A percentile compares a stretch with the other conserved stretches of the same genome.
Evolutionary conservation across 805 yeast species (phyloP).

Genomic region (Candida golubevii): DNA sequence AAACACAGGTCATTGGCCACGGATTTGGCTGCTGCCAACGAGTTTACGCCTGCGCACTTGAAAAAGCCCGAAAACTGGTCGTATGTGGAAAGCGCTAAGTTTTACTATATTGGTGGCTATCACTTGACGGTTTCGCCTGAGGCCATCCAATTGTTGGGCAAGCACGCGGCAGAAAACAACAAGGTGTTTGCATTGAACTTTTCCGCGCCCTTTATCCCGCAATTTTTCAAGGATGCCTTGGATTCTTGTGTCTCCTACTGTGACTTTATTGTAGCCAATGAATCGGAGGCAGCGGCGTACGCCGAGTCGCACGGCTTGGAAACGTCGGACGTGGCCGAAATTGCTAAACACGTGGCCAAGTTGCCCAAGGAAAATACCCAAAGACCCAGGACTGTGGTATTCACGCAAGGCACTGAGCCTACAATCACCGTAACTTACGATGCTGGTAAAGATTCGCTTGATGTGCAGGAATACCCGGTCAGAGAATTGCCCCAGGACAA

Average conservation of each 20-base stretch:
- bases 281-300: conserved; percentile 92
- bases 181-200: conserved; percentile 80
- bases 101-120: conserved; percentile 97
- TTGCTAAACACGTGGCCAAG: conserved; percentile 79
- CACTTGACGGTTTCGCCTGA: conserved; percentile 97
- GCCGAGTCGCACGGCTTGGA: conserved; percentile 76
- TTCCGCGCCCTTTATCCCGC: conserved; percentile 95
- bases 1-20: conserved; percentile 90
- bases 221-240: conserved; percentile 89
- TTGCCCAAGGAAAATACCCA: conserved; percentile 67
- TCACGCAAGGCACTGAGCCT: conserved; percentile 94
- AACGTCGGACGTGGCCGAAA: conserved; percentile 59
- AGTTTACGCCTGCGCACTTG: conserved; percentile 85
- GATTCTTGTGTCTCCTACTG: conserved; percentile 79
- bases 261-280: conserved; percentile 91
- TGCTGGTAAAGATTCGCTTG: conserved; percentile 41
- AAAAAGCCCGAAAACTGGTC: conserved; percentile 88
- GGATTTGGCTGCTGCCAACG: conserved; percentile 97
- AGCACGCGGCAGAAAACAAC: conserved; percentile 83
- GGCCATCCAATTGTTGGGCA: conserved; percentile 83
- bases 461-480: conserved; percentile 57
- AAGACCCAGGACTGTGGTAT: conserved; percentile 78
- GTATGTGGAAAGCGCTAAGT: conserved; percentile 72
- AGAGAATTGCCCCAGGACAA: conserved; percentile 61
- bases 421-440: conserved; percentile 72